Evolutionary conservation across 805 yeast species (phyloP), one percentile per base, ranked within the genome.

Genomic region (Candida stauntonica): DNA sequence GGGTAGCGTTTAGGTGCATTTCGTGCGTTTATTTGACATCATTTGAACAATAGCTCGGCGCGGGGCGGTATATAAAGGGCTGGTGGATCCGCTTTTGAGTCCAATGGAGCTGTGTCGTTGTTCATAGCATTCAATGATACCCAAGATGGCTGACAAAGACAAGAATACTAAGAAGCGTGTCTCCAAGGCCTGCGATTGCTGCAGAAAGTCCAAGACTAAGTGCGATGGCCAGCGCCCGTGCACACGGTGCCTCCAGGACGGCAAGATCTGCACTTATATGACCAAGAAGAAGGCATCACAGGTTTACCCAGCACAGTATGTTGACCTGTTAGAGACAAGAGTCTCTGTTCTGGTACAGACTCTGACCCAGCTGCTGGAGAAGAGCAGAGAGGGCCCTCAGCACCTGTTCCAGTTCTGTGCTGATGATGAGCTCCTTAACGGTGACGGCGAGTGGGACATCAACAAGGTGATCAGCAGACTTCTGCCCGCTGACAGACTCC

Each of bases 191-290:
- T 70, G 75, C 40, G 73, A 70, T 47, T 60, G 66, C 42, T 70
- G 75, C 51, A 64, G 73, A 34, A 63, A 66, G 47, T 62, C 65
- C 38, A 66, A 66, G 44, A 64, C 69, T 13, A 65, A 67, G 47
- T 70, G 75, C 44, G 74, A 70, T 39, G 75, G 75, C 12, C 58
- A 58, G 39, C 64, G 66, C 42, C 74, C 74, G 3, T 70, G 81
- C 46, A 61, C 67, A 21, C 60, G 75, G 29, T 75, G 81, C 48
- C 55, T 70, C 12, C 65, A 66, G 35, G 79, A 75, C 46, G 75
- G 75, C 49, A 76, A 74, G 54, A 64, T 75, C 21, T 75, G 81
- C 53, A 75, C 75, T 0, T 75, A 74, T 46, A 68, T 77, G 26
- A 75, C 72, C 35, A 73, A 72, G 65, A 69, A 64, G 57, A 72